Evolutionary conservation across 2,329 filamentous ascomycete genomes (phyloP).

Genomic region (Cytospora piceicola): DNA sequence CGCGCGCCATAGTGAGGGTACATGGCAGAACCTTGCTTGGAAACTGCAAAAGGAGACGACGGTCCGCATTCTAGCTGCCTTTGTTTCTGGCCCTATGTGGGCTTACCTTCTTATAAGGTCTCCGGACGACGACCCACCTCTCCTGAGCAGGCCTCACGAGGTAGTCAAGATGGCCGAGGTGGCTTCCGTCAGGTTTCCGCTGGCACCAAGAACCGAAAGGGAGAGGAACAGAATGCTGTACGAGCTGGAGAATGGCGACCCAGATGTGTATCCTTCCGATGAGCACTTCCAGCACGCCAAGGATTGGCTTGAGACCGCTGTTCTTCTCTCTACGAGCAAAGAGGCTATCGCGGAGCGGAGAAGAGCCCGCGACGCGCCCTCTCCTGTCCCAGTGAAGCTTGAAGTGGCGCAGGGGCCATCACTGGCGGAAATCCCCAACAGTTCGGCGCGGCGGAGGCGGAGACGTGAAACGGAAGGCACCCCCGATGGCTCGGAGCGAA

Average conservation of each 20-base stretch:
- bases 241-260: neutral
- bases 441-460: neutral
- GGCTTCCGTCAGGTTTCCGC: neutral
- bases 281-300: neutral
- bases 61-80: neutral
- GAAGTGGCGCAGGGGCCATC: neutral
- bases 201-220: neutral
- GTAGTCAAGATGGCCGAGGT: neutral
- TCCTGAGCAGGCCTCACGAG: neutral
- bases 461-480: neutral
- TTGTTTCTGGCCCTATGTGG: neutral
- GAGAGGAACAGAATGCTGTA: neutral
- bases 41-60: neutral
- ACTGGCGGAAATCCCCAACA: neutral
- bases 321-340: neutral
- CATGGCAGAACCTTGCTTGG: constrained; percentile 2
- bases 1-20: neutral
- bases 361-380: neutral
- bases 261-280: neutral
- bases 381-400: neutral
- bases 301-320: neutral
- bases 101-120: neutral
- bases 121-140: neutral
- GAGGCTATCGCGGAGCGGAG: neutral
- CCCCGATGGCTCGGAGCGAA: neutral